Evolutionary conservation across 2,329 filamentous ascomycete genomes (phyloP), one percentile per base, ranked within the genome.

Genomic region (Plenodomus tracheiphilus): DNA sequence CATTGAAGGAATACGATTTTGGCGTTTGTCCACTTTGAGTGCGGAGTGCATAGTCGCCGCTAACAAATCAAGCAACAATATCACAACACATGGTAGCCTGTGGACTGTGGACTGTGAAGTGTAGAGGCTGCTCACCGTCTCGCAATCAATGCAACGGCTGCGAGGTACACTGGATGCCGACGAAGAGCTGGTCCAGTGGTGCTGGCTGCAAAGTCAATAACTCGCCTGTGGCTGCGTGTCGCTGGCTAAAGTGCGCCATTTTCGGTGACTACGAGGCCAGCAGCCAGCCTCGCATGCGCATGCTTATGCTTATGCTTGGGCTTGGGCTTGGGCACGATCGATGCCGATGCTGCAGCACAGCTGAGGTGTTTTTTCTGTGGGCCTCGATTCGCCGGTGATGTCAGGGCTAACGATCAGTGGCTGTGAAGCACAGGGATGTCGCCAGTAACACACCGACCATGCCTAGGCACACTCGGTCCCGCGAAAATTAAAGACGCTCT

Each of bases 401-500:
- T 47, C 42, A 47, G 37, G 40, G 43, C 19, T 15, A 43, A 43
- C 10, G 46, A 43, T 47, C 51, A 53, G 47, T 46, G 53, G 53
- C 49, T 46, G 46, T 41, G 30, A 41, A 38, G 39, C 18, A 39
- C 49, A 53, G 50, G 47, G 53, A 46, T 51, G 28, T 4, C 4
- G 28, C 28, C 6, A 32, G 28, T 15, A 32, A 32, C 28, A 32
- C 28, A 32, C 28, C 28, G 28, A 32, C 28, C 28, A 7, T 15
- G 28, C 15, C 28, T 32, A 51, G 46, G 47, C 37, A 38, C 39
- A 37, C 45, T 53, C 39, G 43, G 47, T 43, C 46, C 49, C 46
- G 59, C 47, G 54, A 65, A 65, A 65, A 63, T 65, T 61, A 43
- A 47, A 36, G 45, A 46, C 30, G 30, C 41, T 49, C 58, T 49